Evolutionary conservation across 1,284 basidiomycete species (phyloP).

Genomic region (Cystobasidium slooffiae): DNA sequence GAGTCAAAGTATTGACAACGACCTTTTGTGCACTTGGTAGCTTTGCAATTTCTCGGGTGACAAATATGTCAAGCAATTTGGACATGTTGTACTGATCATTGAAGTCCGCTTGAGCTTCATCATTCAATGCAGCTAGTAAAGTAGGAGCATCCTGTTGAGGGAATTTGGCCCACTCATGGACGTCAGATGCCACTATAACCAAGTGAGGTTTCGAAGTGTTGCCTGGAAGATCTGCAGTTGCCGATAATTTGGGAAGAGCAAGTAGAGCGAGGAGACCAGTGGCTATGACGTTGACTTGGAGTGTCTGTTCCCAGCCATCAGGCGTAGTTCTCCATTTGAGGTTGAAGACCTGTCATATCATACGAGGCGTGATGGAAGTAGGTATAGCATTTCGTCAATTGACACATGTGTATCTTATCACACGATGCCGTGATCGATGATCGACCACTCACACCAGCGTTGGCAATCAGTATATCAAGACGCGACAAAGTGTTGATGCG

Average conservation of each 20-base stretch:
- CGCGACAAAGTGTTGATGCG: too few relatives aligned
- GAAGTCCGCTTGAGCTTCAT: neutral
- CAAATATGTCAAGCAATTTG: conserved; percentile 47
- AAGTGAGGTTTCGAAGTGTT: conserved; percentile 46
- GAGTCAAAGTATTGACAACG: conserved; percentile 49
- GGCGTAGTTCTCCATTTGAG: neutral
- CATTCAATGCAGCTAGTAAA: conserved; percentile 20
- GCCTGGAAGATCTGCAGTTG: conserved; percentile 35
- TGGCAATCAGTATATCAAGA: too few relatives aligned
- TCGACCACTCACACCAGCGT: too few relatives aligned
- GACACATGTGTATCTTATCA: too few relatives aligned
- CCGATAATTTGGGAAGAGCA: conserved; percentile 42
- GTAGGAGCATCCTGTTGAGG: conserved; percentile 6
- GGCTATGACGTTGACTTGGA: conserved; percentile 49
- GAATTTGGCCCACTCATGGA: conserved; percentile 45
- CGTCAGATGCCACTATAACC: conserved; percentile 43
- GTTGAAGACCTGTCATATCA: conserved; percentile 5
- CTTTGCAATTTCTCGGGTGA: conserved; percentile 44
- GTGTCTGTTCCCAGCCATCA: conserved; percentile 29
- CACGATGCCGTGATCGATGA: too few relatives aligned
- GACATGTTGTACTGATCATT: conserved; percentile 46
- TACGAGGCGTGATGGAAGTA: neutral
- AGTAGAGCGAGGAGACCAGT: conserved; percentile 47
- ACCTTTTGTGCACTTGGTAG: conserved; percentile 34
- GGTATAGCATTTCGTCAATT: neutral